phyloP scores from a whole-genome alignment of 768 basidiomycete species.

The Kwoniella shandongensis region DNA sequence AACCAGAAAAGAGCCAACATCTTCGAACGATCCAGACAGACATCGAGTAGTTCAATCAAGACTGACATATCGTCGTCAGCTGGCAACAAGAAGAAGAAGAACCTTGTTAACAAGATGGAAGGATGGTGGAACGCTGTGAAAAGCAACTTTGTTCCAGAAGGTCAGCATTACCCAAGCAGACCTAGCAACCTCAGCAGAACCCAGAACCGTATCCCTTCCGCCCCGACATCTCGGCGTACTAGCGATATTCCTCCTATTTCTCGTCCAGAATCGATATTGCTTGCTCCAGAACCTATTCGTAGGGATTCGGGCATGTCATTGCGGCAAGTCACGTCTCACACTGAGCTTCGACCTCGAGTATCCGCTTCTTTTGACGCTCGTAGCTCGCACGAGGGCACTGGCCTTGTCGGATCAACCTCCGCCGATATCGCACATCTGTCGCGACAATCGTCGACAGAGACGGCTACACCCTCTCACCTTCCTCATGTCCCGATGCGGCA shows the following conservation, averaged over 20 bases:
- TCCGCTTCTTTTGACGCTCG: neutral
- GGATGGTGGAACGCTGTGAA: conserved; percentile 55
- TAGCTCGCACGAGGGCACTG: conserved; percentile 13
- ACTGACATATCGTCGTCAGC: conserved; percentile 27
- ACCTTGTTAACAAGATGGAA: conserved; percentile 51
- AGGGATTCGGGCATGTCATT: conserved; percentile 30
- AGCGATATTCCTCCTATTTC: conserved; percentile 25
- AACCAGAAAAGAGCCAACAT: conserved; percentile 25
- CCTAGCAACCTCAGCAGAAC: conserved; percentile 25
- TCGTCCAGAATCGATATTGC: conserved; percentile 15
- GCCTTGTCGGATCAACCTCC: conserved; percentile 28
- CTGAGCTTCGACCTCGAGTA: conserved; percentile 25
- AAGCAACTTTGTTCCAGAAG: conserved; percentile 47
- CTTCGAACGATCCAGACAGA: conserved; percentile 37
- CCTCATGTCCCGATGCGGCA: conserved; percentile 16
- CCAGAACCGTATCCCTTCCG: conserved; percentile 38
- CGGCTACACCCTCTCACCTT: conserved; percentile 21
- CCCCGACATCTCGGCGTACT: conserved; percentile 39
- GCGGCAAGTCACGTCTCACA: conserved; percentile 37
- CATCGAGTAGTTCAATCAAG: conserved; percentile 33
- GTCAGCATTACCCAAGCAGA: conserved; percentile 8
- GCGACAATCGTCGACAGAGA: conserved; percentile 18
- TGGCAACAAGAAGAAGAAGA: conserved; percentile 40
- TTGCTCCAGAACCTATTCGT: conserved; percentile 26
- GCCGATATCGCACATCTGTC: conserved; percentile 33